phyloP scores from a whole-genome alignment of 805 yeast species.

The Candida dajiaensis region DNA sequence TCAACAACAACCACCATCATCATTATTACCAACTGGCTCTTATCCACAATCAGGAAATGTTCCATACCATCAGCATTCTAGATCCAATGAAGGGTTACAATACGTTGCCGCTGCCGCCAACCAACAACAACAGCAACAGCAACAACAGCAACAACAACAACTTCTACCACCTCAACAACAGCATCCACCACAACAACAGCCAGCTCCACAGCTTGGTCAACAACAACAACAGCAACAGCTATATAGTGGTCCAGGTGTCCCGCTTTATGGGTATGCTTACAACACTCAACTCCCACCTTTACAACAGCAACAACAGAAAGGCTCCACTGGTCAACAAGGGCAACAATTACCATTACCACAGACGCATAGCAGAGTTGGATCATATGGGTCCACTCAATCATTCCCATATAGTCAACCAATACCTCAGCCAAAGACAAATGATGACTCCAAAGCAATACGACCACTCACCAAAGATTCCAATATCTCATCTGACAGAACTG shows the following conservation, averaged over 20 bases:
- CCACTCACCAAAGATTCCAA: constrained; percentile 14
- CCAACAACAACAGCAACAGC: not conserved
- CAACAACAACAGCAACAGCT: not conserved
- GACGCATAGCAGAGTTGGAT: constrained; percentile 1
- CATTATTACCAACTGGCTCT: constrained; percentile 1
- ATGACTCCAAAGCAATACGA: constrained; percentile 7
- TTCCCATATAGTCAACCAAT: constrained; percentile 4
- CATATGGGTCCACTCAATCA: not conserved
- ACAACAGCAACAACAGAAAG: constrained; percentile 5
- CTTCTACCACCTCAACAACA: constrained; percentile 2
- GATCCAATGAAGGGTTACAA: not conserved
- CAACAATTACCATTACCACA: constrained; percentile 9
- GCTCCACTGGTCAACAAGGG: constrained; percentile 1
- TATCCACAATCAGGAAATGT: constrained; percentile 9
- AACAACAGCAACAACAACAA: not conserved
- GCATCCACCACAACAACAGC: not conserved
- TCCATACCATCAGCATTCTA: not conserved
- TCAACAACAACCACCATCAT: constrained; percentile 1
- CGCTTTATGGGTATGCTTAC: not conserved
- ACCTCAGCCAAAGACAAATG: not conserved
- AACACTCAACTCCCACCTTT: not conserved
- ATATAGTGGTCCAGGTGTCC: constrained; percentile 5
- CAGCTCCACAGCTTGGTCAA: not conserved
- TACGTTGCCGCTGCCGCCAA: not conserved
- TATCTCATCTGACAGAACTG: constrained; percentile 16